Evolutionary conservation across 2,329 filamentous ascomycete genomes (phyloP).

Genomic region (Geosmithia morbida): DNA sequence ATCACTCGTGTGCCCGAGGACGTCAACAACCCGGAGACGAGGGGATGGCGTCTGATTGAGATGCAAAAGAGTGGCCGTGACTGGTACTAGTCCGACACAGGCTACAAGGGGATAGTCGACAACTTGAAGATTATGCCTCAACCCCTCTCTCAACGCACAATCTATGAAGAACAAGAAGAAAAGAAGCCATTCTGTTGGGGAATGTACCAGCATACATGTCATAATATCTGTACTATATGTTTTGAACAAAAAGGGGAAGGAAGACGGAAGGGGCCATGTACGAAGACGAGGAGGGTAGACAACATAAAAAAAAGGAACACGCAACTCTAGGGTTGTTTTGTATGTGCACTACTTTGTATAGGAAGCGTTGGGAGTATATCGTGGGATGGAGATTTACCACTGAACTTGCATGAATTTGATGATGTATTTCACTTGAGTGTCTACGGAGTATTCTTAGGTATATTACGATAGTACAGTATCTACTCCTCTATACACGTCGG

Average conservation of each 20-base stretch:
- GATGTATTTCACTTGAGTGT: too few relatives aligned
- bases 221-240: constrained; percentile 2
- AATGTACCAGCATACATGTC: background rate
- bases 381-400: background rate
- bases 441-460: too few relatives aligned
- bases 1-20: constrained; percentile 90
- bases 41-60: constrained; percentile 95
- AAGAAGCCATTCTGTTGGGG: background rate
- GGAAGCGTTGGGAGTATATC: background rate
- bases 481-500: too few relatives aligned
- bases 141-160: background rate
- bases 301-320: background rate
- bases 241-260: background rate
- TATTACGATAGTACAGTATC: too few relatives aligned
- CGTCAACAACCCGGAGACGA: constrained; percentile 90
- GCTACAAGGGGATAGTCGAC: background rate
- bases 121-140: background rate
- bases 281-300: background rate
- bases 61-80: constrained; percentile 96
- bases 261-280: background rate
- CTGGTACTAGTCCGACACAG: constrained; percentile 37
- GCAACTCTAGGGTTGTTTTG: background rate
- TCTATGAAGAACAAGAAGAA: background rate
- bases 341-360: background rate
- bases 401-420: too few relatives aligned